Evolutionary conservation across 352 stramenopile genomes (phyloP), one percentile per base, ranked within the genome.

Genomic region (Pythium oligandrum): DNA sequence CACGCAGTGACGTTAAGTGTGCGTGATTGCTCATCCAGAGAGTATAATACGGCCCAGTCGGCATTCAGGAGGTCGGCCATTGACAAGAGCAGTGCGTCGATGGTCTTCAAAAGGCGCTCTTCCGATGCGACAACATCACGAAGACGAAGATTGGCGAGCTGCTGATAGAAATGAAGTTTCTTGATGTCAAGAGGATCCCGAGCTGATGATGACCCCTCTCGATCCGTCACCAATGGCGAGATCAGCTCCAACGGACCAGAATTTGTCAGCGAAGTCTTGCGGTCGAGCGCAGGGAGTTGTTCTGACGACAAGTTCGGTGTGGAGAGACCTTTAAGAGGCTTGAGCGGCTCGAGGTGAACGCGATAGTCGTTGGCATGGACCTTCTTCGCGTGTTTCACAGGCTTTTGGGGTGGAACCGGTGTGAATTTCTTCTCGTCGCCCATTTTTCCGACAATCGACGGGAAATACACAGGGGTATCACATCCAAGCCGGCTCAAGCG

Each of bases 151-250:
- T 49, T 71, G 2, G 74, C 65, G 3, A 87, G 68, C 35, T 78
- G 65, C 34, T 71, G 73, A 46, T 85, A 89, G 51, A 89, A 87
- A 36, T 83, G 56, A 40, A 83, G 74, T 31, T 68, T 51, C 46
- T 84, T 70, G 36, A 77, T 39, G 38, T 70, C 58, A 32, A 65
- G 49, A 40, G 75, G 64, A 12, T 60, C 62, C 38, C 12, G 38
- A 8, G 38, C 38, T 26, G 17, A 26, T 26, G 17, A 26, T 26
- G 17, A 26, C 17, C 17, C 17, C 17, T 26, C 17, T 26, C 17
- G 17, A 26, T 26, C 17, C 17, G 17, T 26, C 7, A 42, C 12
- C 12, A 42, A 8, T 8, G 38, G 38, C 9, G 43, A 48, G 8
- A 48, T 8, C 17, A 39, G 11, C 7, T 35, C 17, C 12, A 42